Base-by-base conservation (phyloP, 345 rosid genomes). In the Orychophragmus violaceus region DNA sequence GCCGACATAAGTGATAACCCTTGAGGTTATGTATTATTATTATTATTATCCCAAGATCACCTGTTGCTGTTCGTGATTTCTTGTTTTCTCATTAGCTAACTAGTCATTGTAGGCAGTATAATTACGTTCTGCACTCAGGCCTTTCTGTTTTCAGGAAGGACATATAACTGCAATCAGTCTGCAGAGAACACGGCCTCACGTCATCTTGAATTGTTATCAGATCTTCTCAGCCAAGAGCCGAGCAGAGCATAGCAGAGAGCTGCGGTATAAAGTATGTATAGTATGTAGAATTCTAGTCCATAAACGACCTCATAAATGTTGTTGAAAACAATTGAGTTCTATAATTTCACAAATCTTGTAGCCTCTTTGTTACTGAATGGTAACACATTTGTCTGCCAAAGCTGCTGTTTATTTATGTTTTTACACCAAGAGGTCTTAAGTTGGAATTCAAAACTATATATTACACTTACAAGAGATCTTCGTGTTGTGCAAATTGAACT, bases 81-180 rank as follows among this genome's bases (percentile, higher is more conserved):
- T 8, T 25, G 14, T 36, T 46, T 0, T 3, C 25, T 30, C 5
- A 10, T 3, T 51, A 4, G 46, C 37, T 62, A 12, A 62, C 19
- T 55, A 18, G 30, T 59, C 28, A 23, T 7, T 42, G 48, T 63
- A 13, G 32, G 44, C 14, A 29, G 25, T 7, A 48, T 14, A 49
- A n/a, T n/a, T 6, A 48, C 29, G 42, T 53, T 53, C 21, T 50
- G 65, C 33, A 32, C 55, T 41, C 62, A 59, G 24, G 17, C 42
- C 37, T 59, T 57, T 68, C 39, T 50, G 33, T 19, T 60, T 50
- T 60, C 67, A 61, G 62, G 44, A 52, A 25, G 45, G 44, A 48
- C 27, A 22, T 30, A 13, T 49, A 32, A 11, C 48, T 24, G 28
- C 57, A 23, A 39, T 33, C 50, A 53, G 18, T 42, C 14, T 28